Conservation (phyloP, 176 grass and related monocot genomes). For the Areca catechu region DNA sequence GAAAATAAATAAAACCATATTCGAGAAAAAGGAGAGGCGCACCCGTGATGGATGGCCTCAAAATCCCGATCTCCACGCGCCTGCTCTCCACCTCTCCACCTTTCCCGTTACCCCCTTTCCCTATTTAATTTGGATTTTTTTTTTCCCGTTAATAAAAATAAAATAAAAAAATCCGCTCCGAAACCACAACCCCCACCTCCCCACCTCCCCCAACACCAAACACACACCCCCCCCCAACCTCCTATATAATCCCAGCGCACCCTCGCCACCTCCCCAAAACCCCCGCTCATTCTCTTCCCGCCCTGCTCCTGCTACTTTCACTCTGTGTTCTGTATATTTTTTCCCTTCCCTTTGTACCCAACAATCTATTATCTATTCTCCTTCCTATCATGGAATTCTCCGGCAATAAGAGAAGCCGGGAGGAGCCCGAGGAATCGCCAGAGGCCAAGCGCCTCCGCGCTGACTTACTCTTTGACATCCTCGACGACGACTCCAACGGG, state of each 20-base stretch:
- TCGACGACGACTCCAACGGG: conserved; percentile 44
- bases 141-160: too few relatives aligned
- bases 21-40: background rate
- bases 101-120: conserved; percentile 11
- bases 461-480: conserved; percentile 50
- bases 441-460: conserved; percentile 25
- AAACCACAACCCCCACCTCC: too few relatives aligned
- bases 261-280: conserved; percentile 1
- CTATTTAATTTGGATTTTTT: conserved; percentile 11
- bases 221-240: background rate
- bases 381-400: background rate
- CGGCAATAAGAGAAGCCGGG: background rate
- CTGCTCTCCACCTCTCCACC: too few relatives aligned
- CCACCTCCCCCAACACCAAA: background rate
- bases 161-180: background rate
- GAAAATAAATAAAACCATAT: background rate
- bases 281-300: background rate
- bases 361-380: background rate
- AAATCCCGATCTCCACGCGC: conserved; percentile 1
- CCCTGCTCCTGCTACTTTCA: too few relatives aligned
- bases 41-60: conserved; percentile 1
- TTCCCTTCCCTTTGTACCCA: background rate
- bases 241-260: conserved; percentile 27
- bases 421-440: background rate
- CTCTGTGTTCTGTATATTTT: background rate